phyloP scores from a whole-genome alignment of 192 early-diverging fungal genomes.

The Phycomyces nitens region DNA sequence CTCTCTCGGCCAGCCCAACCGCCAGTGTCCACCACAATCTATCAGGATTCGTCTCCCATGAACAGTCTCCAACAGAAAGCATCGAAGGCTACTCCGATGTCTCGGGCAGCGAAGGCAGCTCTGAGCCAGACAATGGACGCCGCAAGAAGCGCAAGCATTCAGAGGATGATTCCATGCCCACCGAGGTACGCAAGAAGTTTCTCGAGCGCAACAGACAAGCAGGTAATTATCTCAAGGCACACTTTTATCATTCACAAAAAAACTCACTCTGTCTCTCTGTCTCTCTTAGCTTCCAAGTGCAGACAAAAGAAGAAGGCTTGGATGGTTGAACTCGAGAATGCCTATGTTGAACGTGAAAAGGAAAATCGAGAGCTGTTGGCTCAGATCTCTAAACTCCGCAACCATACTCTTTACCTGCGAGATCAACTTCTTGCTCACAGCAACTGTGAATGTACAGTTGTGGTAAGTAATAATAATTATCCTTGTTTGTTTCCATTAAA shows the following conservation, averaged over 20 bases:
- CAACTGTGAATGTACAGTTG: conserved; percentile 21
- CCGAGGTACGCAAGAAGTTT: neutral
- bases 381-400: conserved; percentile 14
- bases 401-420: conserved; percentile 19
- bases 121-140: too few species aligned
- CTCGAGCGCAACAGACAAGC: conserved; percentile 10
- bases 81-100: too few species aligned
- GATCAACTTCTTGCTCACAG: conserved; percentile 21
- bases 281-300: conserved; percentile 14
- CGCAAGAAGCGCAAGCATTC: neutral
- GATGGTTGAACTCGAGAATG: conserved; percentile 14
- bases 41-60: too few species aligned
- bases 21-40: too few species aligned
- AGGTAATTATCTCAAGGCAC: too few species aligned
- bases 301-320: conserved; percentile 30
- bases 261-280: too few species aligned
- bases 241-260: too few species aligned
- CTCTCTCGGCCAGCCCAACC: too few species aligned
- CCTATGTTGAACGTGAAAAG: conserved; percentile 7
- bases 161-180: neutral
- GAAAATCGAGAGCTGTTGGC: conserved; percentile 12
- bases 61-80: too few species aligned
- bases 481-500: neutral
- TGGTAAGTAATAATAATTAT: conserved; percentile 10
- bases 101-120: too few species aligned